Evolutionary conservation across 2,329 filamentous ascomycete genomes (phyloP), one percentile per base, ranked within the genome.

Genomic region (Dothidotthia symphoricarpi): DNA sequence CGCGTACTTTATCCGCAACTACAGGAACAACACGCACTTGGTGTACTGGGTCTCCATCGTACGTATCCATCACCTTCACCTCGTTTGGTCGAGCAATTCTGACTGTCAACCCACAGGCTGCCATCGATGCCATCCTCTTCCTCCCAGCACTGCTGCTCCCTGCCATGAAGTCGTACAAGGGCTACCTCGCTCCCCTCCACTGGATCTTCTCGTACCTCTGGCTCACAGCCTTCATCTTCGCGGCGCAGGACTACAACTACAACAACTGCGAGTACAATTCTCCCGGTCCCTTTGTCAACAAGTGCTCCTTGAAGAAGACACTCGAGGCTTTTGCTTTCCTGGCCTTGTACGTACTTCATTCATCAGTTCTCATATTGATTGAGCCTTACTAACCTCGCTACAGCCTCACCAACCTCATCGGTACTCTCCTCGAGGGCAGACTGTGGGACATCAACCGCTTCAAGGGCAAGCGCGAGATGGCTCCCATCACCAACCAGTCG

Each of bases 161-260:
- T 10, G 24, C 30, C 3, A n/a, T 54, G 3, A 52, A 46, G 24
- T 32, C 37, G 3, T 54, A 57, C 43, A 55, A 57, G 26, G 51
- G 51, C 35, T 51, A 55, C 28, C 34, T 46, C 16, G 47, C 49
- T 1, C 51, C 51, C 1, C 28, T 55, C 3, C 34, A 42, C 13
- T 53, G 46, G 42, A 39, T 48, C 12, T 38, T 57, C 34, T 45
- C 40, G 6, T 57, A 57, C 47, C 53, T 57, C 10, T 57, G 53
- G 53, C 51, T 57, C 24, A 51, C 50, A 12, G 53, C 47, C 25
- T 57, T 55, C 25, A 48, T 55, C 30, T 57, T 57, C 31, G 42
- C 53, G 3, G 34, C 39, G 3, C 53, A 57, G 36, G 51, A 57
- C 35, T 55, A 57, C 31, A 36, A 47, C 17, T 40, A 31, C 32